A percentile compares a stretch with the other conserved stretches of the same genome.
Evolutionary conservation across 257 asterid species (phyloP).

Genomic region (Nicotiana undulata): DNA sequence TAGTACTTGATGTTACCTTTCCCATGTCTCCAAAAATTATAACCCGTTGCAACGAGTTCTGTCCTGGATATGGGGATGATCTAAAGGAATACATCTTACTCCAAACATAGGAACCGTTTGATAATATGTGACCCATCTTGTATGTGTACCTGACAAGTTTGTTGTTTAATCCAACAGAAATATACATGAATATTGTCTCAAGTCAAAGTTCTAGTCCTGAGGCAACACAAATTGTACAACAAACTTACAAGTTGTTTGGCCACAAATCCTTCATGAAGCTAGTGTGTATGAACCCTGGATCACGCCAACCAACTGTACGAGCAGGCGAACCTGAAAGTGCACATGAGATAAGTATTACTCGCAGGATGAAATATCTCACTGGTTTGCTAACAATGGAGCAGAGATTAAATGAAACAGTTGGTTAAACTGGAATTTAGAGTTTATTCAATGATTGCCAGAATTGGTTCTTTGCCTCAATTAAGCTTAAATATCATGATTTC

Average conservation of each 20-base stretch:
- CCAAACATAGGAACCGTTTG: conserved; percentile 58
- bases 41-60: conserved; percentile 74
- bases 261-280: conserved; percentile 82
- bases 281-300: conserved; percentile 92
- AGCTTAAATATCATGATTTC: not conserved
- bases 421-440: not conserved
- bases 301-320: conserved; percentile 96
- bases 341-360: not conserved
- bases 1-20: conserved; percentile 42
- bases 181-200: not conserved
- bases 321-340: conserved; percentile 68
- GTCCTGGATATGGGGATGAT: conserved; percentile 87
- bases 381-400: not conserved
- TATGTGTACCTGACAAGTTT: conserved; percentile 56
- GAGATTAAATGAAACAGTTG: not conserved
- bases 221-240: not conserved
- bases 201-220: not conserved
- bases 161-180: not conserved
- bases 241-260: conserved; percentile 65
- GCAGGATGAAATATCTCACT: not conserved
- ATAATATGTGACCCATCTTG: conserved; percentile 57
- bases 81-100: conserved; percentile 60
- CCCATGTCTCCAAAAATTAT: conserved; percentile 95
- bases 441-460: not conserved
- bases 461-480: not conserved